Evolutionary conservation across 2,329 filamentous ascomycete species (phyloP).

Genomic region (Eurotiales sp.): DNA sequence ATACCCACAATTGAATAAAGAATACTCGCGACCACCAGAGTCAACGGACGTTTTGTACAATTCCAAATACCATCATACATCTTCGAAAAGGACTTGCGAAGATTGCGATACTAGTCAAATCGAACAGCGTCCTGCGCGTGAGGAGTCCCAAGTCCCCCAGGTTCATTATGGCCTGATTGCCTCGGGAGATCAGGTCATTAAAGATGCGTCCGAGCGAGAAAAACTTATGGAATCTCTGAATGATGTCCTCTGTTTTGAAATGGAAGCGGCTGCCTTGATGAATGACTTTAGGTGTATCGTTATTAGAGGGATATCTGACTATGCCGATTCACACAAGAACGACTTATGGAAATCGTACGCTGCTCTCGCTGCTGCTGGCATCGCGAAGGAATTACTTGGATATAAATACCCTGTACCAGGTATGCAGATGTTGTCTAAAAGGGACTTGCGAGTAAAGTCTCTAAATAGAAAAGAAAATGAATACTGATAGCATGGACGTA

Average conservation of each 20-base stretch:
- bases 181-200: slow-evolving; percentile 19
- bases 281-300: slow-evolving; percentile 1
- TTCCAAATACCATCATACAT: background rate
- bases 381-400: background rate
- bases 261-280: background rate
- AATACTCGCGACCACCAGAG: background rate
- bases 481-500: background rate
- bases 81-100: background rate
- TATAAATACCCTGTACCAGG: background rate
- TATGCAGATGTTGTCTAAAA: background rate
- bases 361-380: background rate
- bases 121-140: background rate
- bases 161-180: slow-evolving; percentile 21
- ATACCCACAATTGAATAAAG: background rate
- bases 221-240: background rate
- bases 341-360: background rate
- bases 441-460: background rate
- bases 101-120: background rate
- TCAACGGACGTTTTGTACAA: background rate
- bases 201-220: background rate
- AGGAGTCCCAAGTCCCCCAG: background rate
- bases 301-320: slow-evolving; percentile 1
- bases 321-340: slow-evolving; percentile 5
- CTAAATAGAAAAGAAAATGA: background rate
- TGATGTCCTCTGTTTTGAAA: background rate